A percentile compares a stretch with the other conserved stretches of the same genome.
phyloP scores from a whole-genome alignment of 1,284 basidiomycete genomes.

The Leccinum subfulvum region DNA sequence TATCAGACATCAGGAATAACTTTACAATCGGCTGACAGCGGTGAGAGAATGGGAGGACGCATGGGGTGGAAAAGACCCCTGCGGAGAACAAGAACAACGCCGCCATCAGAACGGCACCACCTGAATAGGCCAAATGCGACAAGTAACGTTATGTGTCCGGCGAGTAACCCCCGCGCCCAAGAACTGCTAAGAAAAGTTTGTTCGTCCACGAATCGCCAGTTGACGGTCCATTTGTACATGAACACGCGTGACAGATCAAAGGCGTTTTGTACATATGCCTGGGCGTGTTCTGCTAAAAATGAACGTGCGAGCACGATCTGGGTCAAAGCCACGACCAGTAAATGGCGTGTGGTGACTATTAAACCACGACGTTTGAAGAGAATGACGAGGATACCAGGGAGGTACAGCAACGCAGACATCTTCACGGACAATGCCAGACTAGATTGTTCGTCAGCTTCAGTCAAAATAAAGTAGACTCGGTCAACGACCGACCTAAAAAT shows the following conservation, averaged over 20 bases:
- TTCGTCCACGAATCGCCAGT: slow-evolving; percentile 89
- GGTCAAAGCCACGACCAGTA: slow-evolving; percentile 50
- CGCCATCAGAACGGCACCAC: slow-evolving; percentile 73
- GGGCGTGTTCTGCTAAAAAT: slow-evolving; percentile 65
- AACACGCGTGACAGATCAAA: slow-evolving; percentile 91
- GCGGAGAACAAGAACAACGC: slow-evolving; percentile 53
- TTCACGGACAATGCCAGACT: slow-evolving; percentile 90
- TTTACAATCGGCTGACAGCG: slow-evolving; percentile 62
- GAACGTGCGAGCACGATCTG: slow-evolving; percentile 71
- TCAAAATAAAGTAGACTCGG: background rate
- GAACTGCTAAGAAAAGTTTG: slow-evolving; percentile 65
- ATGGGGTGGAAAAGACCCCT: slow-evolving; percentile 55
- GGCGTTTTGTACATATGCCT: slow-evolving; percentile 71
- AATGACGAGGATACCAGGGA: slow-evolving; percentile 84
- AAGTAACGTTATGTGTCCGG: slow-evolving; percentile 63
- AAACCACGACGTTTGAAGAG: slow-evolving; percentile 76
- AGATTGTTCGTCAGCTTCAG: slow-evolving; percentile 12
- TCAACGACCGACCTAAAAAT: slow-evolving; percentile 66
- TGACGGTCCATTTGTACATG: slow-evolving; percentile 96
- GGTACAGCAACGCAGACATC: slow-evolving; percentile 94
- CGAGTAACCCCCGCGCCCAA: slow-evolving; percentile 67
- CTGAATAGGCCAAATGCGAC: slow-evolving; percentile 67
- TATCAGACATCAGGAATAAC: slow-evolving; percentile 12
- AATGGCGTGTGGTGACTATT: slow-evolving; percentile 50
- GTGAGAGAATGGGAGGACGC: slow-evolving; percentile 43